Conservation (phyloP, 805 yeast species). For the Cyberlindnera mississippiensis region DNA sequence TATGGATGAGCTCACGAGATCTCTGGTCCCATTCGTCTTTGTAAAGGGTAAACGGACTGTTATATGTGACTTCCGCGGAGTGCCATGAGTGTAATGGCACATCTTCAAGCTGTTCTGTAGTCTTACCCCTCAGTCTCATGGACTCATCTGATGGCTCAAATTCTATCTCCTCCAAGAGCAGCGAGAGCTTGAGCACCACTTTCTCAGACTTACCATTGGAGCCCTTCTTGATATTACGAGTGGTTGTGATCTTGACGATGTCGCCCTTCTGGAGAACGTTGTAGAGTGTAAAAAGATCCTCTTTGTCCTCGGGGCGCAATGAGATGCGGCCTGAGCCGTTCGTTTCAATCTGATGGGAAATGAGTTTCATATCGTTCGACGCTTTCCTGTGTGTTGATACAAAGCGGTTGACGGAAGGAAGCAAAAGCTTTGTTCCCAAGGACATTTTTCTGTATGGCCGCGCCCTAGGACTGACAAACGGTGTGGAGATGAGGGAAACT, state of each 20-base stretch:
- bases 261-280: slow-evolving; percentile 78
- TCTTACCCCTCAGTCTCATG: slow-evolving; percentile 77
- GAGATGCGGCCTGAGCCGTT: slow-evolving; percentile 64
- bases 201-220: slow-evolving; percentile 35
- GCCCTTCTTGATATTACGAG: slow-evolving; percentile 52
- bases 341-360: slow-evolving; percentile 46
- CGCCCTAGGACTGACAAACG: no score
- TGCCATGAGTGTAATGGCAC: slow-evolving; percentile 86
- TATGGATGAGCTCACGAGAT: slow-evolving; percentile 57
- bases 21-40: slow-evolving; percentile 81
- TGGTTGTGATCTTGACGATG: slow-evolving; percentile 63
- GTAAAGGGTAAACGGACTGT: slow-evolving; percentile 60
- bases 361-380: slow-evolving; percentile 48
- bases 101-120: slow-evolving; percentile 59
- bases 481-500: no score
- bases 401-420: no score
- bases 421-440: no score
- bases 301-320: slow-evolving; percentile 79
- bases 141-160: slow-evolving; percentile 75
- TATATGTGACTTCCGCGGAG: slow-evolving; percentile 74
- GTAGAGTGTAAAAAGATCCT: slow-evolving; percentile 86
- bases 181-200: slow-evolving; percentile 55
- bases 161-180: slow-evolving; percentile 66
- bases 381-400: no score
- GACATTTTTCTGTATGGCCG: no score